Base-by-base conservation (phyloP, 2,329 filamentous ascomycete genomes). In the Paecilomyces sp. region DNA sequence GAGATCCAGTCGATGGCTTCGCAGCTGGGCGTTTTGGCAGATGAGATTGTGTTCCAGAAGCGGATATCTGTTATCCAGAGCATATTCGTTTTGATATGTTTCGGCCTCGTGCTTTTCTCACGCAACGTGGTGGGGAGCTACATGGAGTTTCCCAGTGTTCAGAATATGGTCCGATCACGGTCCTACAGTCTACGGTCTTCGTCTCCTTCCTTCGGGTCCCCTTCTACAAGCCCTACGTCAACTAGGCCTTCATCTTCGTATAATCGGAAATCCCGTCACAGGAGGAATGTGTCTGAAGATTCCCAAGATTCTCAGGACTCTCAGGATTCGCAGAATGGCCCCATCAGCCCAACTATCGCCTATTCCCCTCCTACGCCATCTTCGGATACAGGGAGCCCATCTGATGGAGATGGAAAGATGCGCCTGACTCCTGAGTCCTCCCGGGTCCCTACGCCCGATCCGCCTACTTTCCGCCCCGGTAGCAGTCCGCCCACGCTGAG, bases 61-160 rank as follows among this genome's bases (percentile, higher is more conserved):
- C 85, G 93, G 62, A 95, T 97, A 86, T 90, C 90, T 3, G 94
- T 97, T 60, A 85, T 96, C 34, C 94, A 97, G 74, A 92, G 90
- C 54, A 85, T 95, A 4, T 82, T 99, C 8, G 83, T 97, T 5
- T 83, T 97, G 0, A 86, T 93, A 54, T 96, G 92, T 67, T 84
- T 99, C 9, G 87, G 90, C 0, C 82, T 99, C 1, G 90, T 97
- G 24, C 87, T 97, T 41, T 97, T 97, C 72, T 78, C 77, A 0
- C 76, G 76, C 12, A 74, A 73, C n/a, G 69, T 74, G 0, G 68
- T 74, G 51, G 72, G 74, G 52, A 75, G 70, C 54, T 80, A 79
- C 61, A 74, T 79, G 58, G 79, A 79, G 60, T 70, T 79, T 53
- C 77, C 76, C 0, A 68, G 77, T n/a, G 72, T 80, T 5, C 79